Conservation (phyloP, 768 basidiomycete species). For the Mycena maculata region DNA sequence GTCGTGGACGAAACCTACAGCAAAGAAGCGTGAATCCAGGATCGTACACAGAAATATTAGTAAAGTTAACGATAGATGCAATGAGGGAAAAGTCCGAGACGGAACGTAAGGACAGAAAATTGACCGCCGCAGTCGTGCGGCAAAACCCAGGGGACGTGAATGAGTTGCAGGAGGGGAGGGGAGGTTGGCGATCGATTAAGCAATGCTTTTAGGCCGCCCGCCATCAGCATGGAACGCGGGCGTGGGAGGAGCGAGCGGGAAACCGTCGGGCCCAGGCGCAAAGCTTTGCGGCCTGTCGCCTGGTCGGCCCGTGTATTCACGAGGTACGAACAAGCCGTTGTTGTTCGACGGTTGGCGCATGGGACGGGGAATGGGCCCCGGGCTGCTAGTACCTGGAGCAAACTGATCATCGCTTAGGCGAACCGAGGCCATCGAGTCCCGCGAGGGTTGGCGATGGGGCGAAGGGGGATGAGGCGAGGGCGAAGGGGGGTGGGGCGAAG, state of each 20-base stretch:
- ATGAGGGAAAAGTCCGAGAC: constrained; percentile 8
- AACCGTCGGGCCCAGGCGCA: constrained; percentile 31
- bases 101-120: constrained; percentile 18
- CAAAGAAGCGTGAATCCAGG: constrained; percentile 14
- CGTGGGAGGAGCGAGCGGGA: constrained; percentile 21
- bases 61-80: constrained; percentile 28
- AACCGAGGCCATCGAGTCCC: constrained; percentile 20
- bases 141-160: not conserved
- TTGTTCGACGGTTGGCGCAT: constrained; percentile 29
- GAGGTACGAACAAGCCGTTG: constrained; percentile 31
- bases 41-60: constrained; percentile 27
- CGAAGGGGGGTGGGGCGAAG: not conserved
- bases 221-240: constrained; percentile 35
- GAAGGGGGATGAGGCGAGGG: not conserved
- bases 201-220: constrained; percentile 35
- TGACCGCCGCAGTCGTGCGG: constrained; percentile 1
- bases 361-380: constrained; percentile 27
- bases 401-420: constrained; percentile 31
- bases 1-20: constrained; percentile 19
- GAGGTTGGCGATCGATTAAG: constrained; percentile 8
- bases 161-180: not conserved
- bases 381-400: constrained; percentile 25
- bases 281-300: constrained; percentile 54
- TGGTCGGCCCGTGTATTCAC: constrained; percentile 25
- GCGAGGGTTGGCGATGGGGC: constrained; percentile 20